Base-by-base conservation (phyloP, 2,329 filamentous ascomycete genomes). In the Alternaria triticina region DNA sequence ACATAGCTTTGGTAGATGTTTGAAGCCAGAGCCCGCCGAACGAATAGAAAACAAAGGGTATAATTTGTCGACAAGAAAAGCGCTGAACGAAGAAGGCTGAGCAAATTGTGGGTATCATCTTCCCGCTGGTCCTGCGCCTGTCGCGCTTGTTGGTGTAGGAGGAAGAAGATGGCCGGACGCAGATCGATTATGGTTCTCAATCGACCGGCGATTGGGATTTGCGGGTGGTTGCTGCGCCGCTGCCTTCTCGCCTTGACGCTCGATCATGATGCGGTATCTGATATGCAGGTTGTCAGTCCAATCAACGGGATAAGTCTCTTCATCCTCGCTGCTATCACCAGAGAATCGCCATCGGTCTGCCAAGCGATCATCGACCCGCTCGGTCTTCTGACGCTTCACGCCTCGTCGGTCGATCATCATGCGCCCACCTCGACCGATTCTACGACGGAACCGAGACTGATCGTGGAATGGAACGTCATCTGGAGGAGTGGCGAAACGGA, bases 361-460 rank as follows among this genome's bases (percentile, higher is more conserved):
- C 20, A 75, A 62, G 47, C 78, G 76, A 43, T 79, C 76, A 54
- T 80, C 78, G 36, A 72, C 44, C 46, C 66, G 52, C 30, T 74
- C 71, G 23, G 72, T 61, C 61, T 73, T 76, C 28, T 81, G 86
- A 46, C 86, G 79, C 66, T 83, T 86, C 76, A 93, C 83, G 59
- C 90, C 89, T 70, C 92, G 89, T 71, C 94, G 90, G 81, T 98
- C 96, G 70, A 98, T 93, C 87, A 94, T 93, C 70, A 97, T 80
- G 43, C 95, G 89, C 67, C 94, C 93, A 66, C 94, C 86, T 70
- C 95, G 91, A 57, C 95, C 95, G 59, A 94, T 89, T 62, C 96
- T 90, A 67, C 94, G 89, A 69, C 95, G 89, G 84, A 92, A 97
- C 15, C 90, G 90, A 58, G 91, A 90, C 28, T 80, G 77, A 13